A percentile compares a stretch with the other conserved stretches of the same genome.
phyloP scores from a whole-genome alignment of 768 basidiomycete species.

The Hygrophoropsis aurantiaca region DNA sequence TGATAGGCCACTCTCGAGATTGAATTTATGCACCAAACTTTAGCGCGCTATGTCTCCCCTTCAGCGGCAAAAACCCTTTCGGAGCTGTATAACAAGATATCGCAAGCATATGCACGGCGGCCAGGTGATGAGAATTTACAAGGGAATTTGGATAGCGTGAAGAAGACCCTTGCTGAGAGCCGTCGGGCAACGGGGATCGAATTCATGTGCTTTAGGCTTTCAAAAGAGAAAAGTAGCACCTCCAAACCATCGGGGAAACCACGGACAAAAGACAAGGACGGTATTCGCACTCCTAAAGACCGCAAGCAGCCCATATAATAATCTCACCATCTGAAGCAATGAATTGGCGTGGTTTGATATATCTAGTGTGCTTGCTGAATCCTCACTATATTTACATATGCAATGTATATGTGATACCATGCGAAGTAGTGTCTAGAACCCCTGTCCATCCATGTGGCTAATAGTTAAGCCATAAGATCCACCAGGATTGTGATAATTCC shows the following conservation, averaged over 20 bases:
- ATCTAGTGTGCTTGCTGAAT: too few species aligned
- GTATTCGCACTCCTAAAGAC: conserved; percentile 17
- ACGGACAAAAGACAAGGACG: conserved; percentile 17
- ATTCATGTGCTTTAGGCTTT: conserved; percentile 88
- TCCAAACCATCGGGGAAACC: conserved; percentile 10
- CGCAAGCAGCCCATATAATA: conserved; percentile 3
- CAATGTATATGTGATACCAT: too few species aligned
- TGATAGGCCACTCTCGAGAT: conserved; percentile 96
- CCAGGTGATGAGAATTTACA: conserved; percentile 87
- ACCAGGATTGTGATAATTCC: conserved; percentile 91
- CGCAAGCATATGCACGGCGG: conserved; percentile 84
- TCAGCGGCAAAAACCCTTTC: conserved; percentile 81
- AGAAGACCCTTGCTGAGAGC: conserved; percentile 85
- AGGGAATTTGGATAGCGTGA: conserved; percentile 83
- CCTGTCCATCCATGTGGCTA: too few species aligned
- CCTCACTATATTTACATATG: too few species aligned
- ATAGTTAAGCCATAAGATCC: conserved; percentile 62
- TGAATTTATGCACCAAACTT: conserved; percentile 97
- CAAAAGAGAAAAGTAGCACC: conserved; percentile 42
- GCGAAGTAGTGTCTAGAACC: too few species aligned
- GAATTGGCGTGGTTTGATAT: too few species aligned
- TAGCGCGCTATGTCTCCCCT: conserved; percentile 84
- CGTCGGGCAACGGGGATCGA: conserved; percentile 90
- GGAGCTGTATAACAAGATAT: conserved; percentile 92
- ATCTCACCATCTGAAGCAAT: too few species aligned